Conservation (phyloP, 116 monocot species). For the Dioscorea cayenensis region DNA sequence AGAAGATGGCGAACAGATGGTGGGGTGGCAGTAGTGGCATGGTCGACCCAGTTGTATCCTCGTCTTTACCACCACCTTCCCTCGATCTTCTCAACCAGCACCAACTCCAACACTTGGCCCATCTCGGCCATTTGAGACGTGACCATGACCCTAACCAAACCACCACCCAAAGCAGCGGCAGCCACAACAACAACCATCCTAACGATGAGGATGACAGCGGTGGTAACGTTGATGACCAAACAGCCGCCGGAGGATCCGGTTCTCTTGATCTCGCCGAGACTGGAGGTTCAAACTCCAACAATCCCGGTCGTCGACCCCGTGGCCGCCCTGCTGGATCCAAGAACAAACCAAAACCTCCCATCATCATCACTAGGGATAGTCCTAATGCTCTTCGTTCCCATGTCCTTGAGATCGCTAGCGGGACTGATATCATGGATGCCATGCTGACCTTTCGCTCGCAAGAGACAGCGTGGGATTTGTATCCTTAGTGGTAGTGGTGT, state of each 20-base stretch:
- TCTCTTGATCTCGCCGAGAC: not conserved
- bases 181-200: conserved; percentile 28
- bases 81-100: conserved; percentile 23
- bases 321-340: conserved; percentile 81
- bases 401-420: conserved; percentile 68
- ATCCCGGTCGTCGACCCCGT: conserved; percentile 32
- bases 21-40: conserved; percentile 49
- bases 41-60: conserved; percentile 23
- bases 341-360: conserved; percentile 81
- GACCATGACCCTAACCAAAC: conserved; percentile 7
- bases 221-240: conserved; percentile 3
- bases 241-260: conserved; percentile 1
- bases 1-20: conserved; percentile 64
- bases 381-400: conserved; percentile 72
- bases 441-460: conserved; percentile 45
- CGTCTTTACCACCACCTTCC: conserved; percentile 12
- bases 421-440: conserved; percentile 55
- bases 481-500: conserved; percentile 59
- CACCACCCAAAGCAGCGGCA: conserved; percentile 35
- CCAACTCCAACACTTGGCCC: conserved; percentile 6
- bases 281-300: not conserved
- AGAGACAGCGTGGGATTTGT: conserved; percentile 59
- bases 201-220: conserved; percentile 16
- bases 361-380: conserved; percentile 66
- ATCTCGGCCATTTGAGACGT: not conserved